Percentiles rank a stretch among this genome's conserved stretches.
phyloP scores from a whole-genome alignment of 2,329 filamentous ascomycete genomes.

The Raffaelea ambrosiae region DNA sequence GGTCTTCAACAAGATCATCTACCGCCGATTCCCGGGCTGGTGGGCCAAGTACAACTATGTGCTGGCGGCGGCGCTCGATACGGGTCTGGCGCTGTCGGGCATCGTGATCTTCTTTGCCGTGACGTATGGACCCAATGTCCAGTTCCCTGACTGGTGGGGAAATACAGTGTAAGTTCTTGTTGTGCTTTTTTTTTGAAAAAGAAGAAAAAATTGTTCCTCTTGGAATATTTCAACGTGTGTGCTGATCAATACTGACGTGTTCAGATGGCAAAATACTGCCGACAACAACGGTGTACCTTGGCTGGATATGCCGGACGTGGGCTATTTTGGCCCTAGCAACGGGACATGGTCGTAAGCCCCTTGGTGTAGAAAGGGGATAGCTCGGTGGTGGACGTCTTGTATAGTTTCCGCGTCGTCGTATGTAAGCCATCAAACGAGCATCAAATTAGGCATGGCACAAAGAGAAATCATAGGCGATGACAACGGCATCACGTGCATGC shows the following conservation, averaged over 20 bases:
- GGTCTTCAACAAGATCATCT: conserved; percentile 35
- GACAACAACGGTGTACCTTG: not conserved
- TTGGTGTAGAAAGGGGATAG: no score
- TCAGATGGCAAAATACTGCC: not conserved
- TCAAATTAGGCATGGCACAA: no score
- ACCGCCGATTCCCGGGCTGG: conserved; percentile 33
- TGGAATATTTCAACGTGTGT: not conserved
- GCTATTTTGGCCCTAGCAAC: not conserved
- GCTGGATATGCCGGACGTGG: not conserved
- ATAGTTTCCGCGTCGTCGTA: no score
- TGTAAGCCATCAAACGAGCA: no score
- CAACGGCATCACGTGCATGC: no score
- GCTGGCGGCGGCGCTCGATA: conserved; percentile 23
- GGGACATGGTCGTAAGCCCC: not conserved
- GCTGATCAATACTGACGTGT: not conserved
- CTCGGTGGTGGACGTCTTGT: no score
- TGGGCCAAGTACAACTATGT: conserved; percentile 36
- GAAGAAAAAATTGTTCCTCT: no score
- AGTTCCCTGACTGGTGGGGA: conserved; percentile 26
- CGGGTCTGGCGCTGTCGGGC: conserved; percentile 22
- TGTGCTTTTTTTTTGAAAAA: not conserved
- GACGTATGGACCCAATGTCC: conserved; percentile 21
- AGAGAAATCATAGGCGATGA: no score
- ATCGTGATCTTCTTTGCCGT: conserved; percentile 27
- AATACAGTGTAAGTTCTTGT: conserved; percentile 18